Evolutionary conservation across 495 filamentous ascomycete genomes (phyloP).

Genomic region (Penicillium diatomitis): DNA sequence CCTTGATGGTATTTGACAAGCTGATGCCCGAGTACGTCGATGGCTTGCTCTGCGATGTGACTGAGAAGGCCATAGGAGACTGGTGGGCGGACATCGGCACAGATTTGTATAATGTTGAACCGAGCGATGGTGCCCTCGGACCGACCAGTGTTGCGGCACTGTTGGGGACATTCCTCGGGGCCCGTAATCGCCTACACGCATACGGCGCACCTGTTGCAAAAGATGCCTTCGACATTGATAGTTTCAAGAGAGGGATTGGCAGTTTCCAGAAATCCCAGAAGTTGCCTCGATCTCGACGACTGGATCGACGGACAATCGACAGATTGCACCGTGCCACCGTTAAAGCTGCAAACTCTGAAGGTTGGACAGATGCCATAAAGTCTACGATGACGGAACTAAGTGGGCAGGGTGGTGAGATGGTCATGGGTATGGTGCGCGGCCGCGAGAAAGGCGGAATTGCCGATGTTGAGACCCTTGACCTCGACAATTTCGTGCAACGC

Average conservation of each 20-base stretch:
- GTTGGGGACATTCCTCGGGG: constrained; percentile 79
- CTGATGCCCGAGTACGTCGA: constrained; percentile 85
- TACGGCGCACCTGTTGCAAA: constrained; percentile 80
- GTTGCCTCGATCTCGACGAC: constrained; percentile 60
- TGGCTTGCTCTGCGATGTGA: constrained; percentile 85
- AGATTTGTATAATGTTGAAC: constrained; percentile 83
- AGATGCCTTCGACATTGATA: constrained; percentile 81
- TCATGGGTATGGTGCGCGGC: constrained; percentile 86
- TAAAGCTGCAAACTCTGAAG: constrained; percentile 77
- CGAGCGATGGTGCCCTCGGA: constrained; percentile 81
- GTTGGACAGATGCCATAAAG: constrained; percentile 83
- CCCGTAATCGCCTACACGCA: constrained; percentile 74
- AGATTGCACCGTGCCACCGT: constrained; percentile 71
- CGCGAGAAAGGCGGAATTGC: constrained; percentile 82
- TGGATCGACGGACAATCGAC: constrained; percentile 77
- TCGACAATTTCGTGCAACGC: constrained; percentile 72
- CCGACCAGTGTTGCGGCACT: constrained; percentile 87
- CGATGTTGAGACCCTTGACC: constrained; percentile 82
- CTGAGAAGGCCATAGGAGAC: constrained; percentile 79
- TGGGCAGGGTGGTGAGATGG: constrained; percentile 90
- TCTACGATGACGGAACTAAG: constrained; percentile 89
- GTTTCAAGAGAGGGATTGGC: constrained; percentile 71
- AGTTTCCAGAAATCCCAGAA: constrained; percentile 88
- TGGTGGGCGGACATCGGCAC: constrained; percentile 96
- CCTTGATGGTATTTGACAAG: constrained; percentile 80